A percentile compares a stretch with the other conserved stretches of the same genome.
These are phyloP conservation scores for Nemania sp. DNA, from an alignment of 2,329 filamentous ascomycete species.

Conservation along the genomic window DNA sequence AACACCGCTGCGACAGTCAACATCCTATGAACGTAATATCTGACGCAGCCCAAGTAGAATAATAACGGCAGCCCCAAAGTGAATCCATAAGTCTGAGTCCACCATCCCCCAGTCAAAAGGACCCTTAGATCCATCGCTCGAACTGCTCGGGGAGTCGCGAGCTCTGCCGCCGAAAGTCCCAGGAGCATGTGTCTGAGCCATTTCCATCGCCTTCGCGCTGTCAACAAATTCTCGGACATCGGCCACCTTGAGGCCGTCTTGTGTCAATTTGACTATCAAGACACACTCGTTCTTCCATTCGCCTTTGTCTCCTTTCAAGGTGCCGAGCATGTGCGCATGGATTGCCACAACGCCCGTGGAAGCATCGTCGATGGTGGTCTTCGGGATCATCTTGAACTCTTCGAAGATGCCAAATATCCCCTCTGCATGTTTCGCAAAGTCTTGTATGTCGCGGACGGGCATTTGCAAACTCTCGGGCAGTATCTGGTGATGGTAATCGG, in stretches of 20 bases:
- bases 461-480: conserved; percentile 46
- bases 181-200: conserved; percentile 38
- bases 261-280: conserved; percentile 39
- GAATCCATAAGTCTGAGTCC: not conserved
- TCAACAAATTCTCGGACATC: conserved; percentile 47
- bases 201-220: conserved; percentile 44
- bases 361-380: conserved; percentile 40
- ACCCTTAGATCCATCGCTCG: not conserved
- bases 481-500: conserved; percentile 45
- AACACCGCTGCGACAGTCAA: too few relatives aligned
- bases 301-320: conserved; percentile 27
- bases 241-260: conserved; percentile 33
- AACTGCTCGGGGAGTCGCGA: not conserved
- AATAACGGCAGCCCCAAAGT: not conserved
- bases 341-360: conserved; percentile 43
- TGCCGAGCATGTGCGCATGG: conserved; percentile 42
- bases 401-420: conserved; percentile 48
- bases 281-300: conserved; percentile 42
- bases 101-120: not conserved
- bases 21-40: too few relatives aligned
- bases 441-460: conserved; percentile 40
- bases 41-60: not conserved
- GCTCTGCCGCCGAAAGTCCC: conserved; percentile 32
- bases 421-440: conserved; percentile 45
- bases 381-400: conserved; percentile 45